Conservation (phyloP, 2,329 filamentous ascomycete genomes). For the Penicillium aurantiogriseum region DNA sequence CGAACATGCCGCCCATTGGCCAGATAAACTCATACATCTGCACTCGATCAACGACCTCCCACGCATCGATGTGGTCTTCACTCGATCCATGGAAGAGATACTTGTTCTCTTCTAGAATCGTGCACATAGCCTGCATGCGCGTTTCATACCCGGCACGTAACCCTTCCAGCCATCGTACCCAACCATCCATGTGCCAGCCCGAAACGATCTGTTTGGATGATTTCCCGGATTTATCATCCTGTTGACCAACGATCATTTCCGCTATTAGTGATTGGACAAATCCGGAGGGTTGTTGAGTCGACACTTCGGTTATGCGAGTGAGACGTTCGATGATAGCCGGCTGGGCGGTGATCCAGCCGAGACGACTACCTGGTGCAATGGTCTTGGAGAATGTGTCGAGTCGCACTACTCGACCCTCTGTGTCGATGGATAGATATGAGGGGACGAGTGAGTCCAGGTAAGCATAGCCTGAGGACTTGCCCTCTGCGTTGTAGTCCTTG, state of each 20-base stretch:
- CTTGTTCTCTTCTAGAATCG: not conserved
- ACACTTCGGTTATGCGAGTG: not conserved
- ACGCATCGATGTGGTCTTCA: not conserved
- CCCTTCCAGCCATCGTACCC: not conserved
- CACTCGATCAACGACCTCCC: not conserved
- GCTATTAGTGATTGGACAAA: not conserved
- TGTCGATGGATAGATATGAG: not conserved
- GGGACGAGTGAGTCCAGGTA: not conserved
- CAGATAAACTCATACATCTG: not conserved
- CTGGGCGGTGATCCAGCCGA: not conserved
- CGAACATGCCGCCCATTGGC: not conserved
- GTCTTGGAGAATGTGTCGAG: not conserved
- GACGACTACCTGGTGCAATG: not conserved
- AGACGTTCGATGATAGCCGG: not conserved
- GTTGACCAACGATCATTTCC: not conserved
- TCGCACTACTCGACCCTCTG: not conserved
- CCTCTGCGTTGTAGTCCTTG: not conserved
- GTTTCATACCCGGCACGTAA: not conserved
- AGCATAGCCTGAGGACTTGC: not conserved
- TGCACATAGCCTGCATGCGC: not conserved
- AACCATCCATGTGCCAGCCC: not conserved
- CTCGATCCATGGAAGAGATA: not conserved
- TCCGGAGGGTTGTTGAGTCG: not conserved
- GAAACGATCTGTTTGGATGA: not conserved
- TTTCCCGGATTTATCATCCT: not conserved